Evolutionary conservation across 2,329 filamentous ascomycete species (phyloP).

Genomic region (Esteya vermicola): DNA sequence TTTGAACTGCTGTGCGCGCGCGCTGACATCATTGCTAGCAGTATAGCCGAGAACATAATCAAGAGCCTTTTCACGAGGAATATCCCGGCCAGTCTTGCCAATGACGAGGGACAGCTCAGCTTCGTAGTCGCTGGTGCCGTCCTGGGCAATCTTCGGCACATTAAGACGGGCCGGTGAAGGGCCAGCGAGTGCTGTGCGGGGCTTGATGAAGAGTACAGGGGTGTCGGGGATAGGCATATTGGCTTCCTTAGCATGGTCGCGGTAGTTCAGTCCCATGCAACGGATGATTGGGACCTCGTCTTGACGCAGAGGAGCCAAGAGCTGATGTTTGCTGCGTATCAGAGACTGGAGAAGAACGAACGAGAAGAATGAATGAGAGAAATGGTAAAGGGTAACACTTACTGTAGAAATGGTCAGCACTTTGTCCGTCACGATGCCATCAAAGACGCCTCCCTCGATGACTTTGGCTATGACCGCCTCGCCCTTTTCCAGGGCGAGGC

Average conservation of each 20-base stretch:
- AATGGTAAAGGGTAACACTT: background rate
- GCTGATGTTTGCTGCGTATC: too few species aligned
- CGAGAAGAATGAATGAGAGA: too few species aligned
- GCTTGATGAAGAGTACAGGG: constrained; percentile 25
- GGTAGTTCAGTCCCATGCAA: constrained; percentile 31
- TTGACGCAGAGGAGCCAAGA: constrained; percentile 19
- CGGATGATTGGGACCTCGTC: constrained; percentile 25
- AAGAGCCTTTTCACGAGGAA: constrained; percentile 20
- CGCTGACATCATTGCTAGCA: constrained; percentile 23
- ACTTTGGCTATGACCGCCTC: constrained; percentile 18
- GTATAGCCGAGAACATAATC: constrained; percentile 26
- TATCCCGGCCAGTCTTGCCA: constrained; percentile 20
- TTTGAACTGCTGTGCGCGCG: constrained; percentile 21
- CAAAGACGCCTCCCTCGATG: constrained; percentile 20
- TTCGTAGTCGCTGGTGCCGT: constrained; percentile 24
- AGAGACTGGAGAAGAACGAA: too few species aligned
- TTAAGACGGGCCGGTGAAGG: constrained; percentile 16
- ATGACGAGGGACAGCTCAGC: constrained; percentile 24
- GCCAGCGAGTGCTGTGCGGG: constrained; percentile 19
- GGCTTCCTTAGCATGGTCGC: constrained; percentile 23
- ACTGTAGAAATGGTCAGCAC: constrained; percentile 11
- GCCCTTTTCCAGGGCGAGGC: constrained; percentile 18
- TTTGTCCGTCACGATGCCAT: constrained; percentile 19
- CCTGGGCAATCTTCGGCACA: constrained; percentile 18
- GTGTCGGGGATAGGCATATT: constrained; percentile 20